Conservation (phyloP, 2,329 filamentous ascomycete species). For the Hypocrella siamensis region DNA sequence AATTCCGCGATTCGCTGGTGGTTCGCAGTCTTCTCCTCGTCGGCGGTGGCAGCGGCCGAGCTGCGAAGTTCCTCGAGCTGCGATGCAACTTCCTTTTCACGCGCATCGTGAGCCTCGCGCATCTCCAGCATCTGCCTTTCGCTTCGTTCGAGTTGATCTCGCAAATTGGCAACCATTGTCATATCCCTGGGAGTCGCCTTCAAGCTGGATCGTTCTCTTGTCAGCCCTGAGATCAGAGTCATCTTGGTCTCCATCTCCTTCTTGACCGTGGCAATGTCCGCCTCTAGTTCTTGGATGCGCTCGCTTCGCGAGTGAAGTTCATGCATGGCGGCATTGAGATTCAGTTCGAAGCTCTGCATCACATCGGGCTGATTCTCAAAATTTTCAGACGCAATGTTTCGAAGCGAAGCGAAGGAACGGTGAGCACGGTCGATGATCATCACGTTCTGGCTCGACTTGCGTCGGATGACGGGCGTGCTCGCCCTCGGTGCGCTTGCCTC, state of each 20-base stretch:
- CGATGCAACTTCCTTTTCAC: conserved; percentile 58
- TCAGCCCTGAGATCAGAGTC: conserved; percentile 86
- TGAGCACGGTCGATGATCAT: conserved; percentile 82
- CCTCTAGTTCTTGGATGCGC: conserved; percentile 77
- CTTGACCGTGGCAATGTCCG: conserved; percentile 65
- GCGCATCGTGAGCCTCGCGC: conserved; percentile 53
- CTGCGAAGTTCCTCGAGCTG: conserved; percentile 55
- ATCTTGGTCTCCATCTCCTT: conserved; percentile 97
- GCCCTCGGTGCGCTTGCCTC: conserved; percentile 46
- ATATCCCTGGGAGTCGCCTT: conserved; percentile 78
- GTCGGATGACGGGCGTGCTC: conserved; percentile 65
- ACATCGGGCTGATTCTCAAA: conserved; percentile 70
- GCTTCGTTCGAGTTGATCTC: conserved; percentile 74
- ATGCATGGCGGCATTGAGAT: conserved; percentile 82
- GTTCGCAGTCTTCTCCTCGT: conserved; percentile 11
- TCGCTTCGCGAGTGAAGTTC: conserved; percentile 79
- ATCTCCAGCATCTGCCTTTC: conserved; percentile 65
- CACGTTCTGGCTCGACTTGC: conserved; percentile 84
- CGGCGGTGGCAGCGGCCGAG: conserved; percentile 17
- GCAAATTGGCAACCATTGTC: conserved; percentile 72
- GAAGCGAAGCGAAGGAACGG: conserved; percentile 75
- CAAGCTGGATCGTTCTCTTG: conserved; percentile 81
- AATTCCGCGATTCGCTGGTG: conserved; percentile 44
- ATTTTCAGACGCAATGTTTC: conserved; percentile 75
- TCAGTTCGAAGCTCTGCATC: conserved; percentile 84